Percentiles rank a stretch among this genome's conserved stretches.
phyloP scores from a whole-genome alignment of 129 eudicot genomes.

The Helianthus tuberosus region DNA sequence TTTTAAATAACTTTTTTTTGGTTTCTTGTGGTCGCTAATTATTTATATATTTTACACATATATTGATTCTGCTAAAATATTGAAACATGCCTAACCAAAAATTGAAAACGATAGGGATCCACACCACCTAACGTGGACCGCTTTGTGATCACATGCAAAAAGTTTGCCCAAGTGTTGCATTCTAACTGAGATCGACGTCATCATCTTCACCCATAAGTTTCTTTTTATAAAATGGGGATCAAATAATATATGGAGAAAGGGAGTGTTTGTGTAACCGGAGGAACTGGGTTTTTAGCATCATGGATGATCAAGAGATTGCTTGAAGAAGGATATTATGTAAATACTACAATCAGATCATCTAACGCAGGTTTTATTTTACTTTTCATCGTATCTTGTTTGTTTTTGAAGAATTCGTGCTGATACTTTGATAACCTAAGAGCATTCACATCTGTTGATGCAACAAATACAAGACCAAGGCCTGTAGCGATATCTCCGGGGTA shows the following conservation, averaged over 20 bases:
- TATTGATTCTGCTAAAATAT: no score
- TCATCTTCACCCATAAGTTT: conserved; percentile 14
- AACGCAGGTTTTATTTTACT: conserved; percentile 13
- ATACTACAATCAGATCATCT: conserved; percentile 31
- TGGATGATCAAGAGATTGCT: conserved; percentile 39
- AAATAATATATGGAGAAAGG: conserved; percentile 26
- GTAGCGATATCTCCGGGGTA: no score
- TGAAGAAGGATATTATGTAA: conserved; percentile 32
- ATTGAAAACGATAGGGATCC: neutral
- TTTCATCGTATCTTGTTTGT: neutral
- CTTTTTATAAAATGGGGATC: neutral
- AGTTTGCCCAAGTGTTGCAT: neutral
- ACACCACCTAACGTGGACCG: neutral
- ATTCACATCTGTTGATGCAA: no score
- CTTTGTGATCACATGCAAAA: neutral
- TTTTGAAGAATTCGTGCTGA: neutral
- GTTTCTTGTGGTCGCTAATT: neutral
- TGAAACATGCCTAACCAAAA: neutral
- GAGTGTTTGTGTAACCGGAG: conserved; percentile 41
- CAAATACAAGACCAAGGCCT: no score
- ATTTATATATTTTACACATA: neutral
- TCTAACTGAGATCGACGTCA: neutral
- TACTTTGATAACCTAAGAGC: neutral
- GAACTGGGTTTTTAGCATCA: conserved; percentile 38
- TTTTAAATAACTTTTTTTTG: neutral